These are phyloP conservation scores for Ampelomyces quisqualis DNA, from an alignment of 2,329 filamentous ascomycete genomes.

Conservation along the genomic window DNA sequence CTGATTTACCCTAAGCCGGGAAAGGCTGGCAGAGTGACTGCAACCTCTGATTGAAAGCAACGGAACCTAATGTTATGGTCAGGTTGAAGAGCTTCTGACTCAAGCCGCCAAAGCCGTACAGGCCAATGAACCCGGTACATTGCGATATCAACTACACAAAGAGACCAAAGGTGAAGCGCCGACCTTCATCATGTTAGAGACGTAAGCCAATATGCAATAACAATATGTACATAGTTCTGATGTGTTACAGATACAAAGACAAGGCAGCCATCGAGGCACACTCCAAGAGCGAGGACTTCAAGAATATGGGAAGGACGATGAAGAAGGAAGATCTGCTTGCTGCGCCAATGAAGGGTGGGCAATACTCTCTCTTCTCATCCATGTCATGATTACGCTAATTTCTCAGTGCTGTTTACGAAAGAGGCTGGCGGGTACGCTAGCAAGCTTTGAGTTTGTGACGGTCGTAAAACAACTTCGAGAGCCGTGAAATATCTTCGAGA, in stretches of 20 bases:
- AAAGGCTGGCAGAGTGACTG: slow-evolving; percentile 33
- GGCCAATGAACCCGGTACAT: slow-evolving; percentile 36
- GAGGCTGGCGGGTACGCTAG: slow-evolving; percentile 28
- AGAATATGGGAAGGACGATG: slow-evolving; percentile 22
- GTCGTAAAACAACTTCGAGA: neutral
- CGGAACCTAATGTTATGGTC: neutral
- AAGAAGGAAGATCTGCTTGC: slow-evolving; percentile 35
- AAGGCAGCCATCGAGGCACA: slow-evolving; percentile 30
- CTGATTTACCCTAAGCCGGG: slow-evolving; percentile 35
- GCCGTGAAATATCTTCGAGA: no score
- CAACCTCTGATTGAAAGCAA: neutral
- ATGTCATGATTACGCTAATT: no score
- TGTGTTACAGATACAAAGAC: slow-evolving; percentile 31
- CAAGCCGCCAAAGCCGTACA: slow-evolving; percentile 28
- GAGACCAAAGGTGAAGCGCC: slow-evolving; percentile 31
- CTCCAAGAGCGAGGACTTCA: slow-evolving; percentile 24
- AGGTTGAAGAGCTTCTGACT: slow-evolving; percentile 37
- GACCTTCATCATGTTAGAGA: slow-evolving; percentile 37
- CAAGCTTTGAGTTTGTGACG: neutral
- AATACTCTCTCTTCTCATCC: no score
- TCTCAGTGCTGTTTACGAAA: slow-evolving; percentile 33
- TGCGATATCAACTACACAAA: slow-evolving; percentile 37
- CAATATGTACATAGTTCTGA: slow-evolving; percentile 1
- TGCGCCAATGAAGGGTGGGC: slow-evolving; percentile 30
- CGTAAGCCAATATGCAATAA: slow-evolving; percentile 12